Evolutionary conservation across 345 rosid genomes (phyloP).

Genomic region (Salix suchowensis): DNA sequence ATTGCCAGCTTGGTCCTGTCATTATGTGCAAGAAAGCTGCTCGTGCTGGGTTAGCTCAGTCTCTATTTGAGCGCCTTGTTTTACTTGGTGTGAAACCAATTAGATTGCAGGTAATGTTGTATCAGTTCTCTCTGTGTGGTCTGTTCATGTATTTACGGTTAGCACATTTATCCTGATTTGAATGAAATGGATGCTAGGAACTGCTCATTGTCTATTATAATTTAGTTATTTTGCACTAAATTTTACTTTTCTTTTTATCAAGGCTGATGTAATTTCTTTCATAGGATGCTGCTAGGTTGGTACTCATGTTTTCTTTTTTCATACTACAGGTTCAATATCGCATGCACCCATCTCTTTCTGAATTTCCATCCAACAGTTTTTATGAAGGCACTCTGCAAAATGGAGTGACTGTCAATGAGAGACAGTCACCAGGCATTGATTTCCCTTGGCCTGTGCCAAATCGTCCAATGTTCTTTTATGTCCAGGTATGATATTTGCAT

Average conservation of each 20-base stretch:
- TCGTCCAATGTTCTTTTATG: conserved; percentile 98
- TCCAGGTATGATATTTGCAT: conserved; percentile 52
- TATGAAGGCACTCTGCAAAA: conserved; percentile 99
- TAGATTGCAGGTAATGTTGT: conserved; percentile 76
- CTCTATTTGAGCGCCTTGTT: conserved; percentile 96
- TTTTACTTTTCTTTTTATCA: background rate
- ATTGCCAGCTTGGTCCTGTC: conserved; percentile 99
- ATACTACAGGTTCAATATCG: conserved; percentile 86
- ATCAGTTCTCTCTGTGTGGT: background rate
- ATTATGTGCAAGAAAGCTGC: conserved; percentile 99
- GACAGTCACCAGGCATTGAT: conserved; percentile 95
- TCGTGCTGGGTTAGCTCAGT: conserved; percentile 98
- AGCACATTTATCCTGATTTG: background rate
- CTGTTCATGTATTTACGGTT: background rate
- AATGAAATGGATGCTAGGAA: background rate
- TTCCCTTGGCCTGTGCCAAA: conserved; percentile 99
- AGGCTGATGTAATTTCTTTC: background rate
- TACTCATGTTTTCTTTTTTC: conserved; percentile 3
- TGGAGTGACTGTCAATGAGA: conserved; percentile 94
- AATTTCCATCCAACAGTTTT: conserved; percentile 96
- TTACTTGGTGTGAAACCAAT: conserved; percentile 96
- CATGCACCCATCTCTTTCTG: conserved; percentile 97
- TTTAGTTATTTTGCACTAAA: background rate
- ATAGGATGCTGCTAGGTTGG: background rate
- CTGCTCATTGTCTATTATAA: background rate